phyloP scores from a whole-genome alignment of 2,329 filamentous ascomycete species.

The Claviceps lovelessii region DNA sequence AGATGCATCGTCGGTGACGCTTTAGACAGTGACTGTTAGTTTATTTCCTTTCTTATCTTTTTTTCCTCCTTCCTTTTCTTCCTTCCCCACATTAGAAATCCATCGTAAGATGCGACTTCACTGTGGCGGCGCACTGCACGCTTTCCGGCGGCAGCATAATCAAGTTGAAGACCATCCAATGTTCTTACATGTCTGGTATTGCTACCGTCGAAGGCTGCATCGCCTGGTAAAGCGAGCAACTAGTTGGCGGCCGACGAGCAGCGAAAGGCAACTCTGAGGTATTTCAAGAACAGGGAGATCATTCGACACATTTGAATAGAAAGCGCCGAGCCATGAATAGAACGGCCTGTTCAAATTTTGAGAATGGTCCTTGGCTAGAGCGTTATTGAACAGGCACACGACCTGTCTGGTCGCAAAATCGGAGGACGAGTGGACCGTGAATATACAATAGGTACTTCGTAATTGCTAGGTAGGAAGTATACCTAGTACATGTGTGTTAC shows the following conservation, averaged over 20 bases:
- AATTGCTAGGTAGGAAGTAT: too few relatives aligned
- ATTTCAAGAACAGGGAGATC: not conserved
- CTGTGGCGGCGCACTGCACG: not conserved
- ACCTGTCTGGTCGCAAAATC: not conserved
- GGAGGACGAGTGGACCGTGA: not conserved
- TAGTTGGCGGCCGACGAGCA: not conserved
- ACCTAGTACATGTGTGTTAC: too few relatives aligned
- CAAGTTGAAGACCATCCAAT: not conserved
- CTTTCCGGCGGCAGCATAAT: not conserved
- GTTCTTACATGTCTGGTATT: conserved; percentile 1
- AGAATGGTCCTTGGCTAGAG: not conserved
- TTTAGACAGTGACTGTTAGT: conserved; percentile 5
- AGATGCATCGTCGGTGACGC: conserved; percentile 16
- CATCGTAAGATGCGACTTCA: not conserved
- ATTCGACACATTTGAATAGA: not conserved
- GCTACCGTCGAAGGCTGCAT: not conserved
- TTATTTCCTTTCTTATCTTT: too few relatives aligned
- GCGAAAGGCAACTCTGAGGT: not conserved
- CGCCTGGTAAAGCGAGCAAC: not conserved
- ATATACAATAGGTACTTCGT: too few relatives aligned
- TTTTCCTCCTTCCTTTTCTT: too few relatives aligned
- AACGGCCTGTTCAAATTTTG: not conserved
- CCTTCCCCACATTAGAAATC: not conserved
- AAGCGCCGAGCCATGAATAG: not conserved
- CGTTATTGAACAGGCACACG: not conserved